Conservation (phyloP, 2,329 filamentous ascomycete species). For the Pyrenochaeta sp. region DNA sequence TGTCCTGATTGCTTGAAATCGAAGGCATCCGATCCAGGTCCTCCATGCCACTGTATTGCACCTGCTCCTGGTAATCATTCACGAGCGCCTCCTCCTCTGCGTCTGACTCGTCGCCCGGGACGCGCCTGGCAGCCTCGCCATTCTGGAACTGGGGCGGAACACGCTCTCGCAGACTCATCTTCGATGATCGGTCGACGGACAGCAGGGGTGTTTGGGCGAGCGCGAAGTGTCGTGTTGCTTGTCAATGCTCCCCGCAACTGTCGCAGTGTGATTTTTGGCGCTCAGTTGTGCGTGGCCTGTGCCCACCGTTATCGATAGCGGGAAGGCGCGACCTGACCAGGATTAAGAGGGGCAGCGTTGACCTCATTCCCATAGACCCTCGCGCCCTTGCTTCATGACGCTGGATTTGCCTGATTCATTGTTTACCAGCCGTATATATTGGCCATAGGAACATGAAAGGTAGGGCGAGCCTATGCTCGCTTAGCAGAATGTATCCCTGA, state of each 20-base stretch:
- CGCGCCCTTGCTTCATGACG: not conserved
- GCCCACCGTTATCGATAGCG: constrained; percentile 27
- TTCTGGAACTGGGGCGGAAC: constrained; percentile 49
- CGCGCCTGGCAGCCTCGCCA: constrained; percentile 46
- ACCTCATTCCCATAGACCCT: not conserved
- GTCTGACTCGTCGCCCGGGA: constrained; percentile 81
- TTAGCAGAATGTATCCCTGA: constrained; percentile 11
- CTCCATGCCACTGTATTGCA: constrained; percentile 88
- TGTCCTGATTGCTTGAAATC: constrained; percentile 79
- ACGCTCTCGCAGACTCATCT: constrained; percentile 31
- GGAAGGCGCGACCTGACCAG: not conserved
- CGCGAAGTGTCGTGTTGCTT: constrained; percentile 16
- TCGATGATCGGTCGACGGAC: constrained; percentile 13
- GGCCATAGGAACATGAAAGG: not conserved
- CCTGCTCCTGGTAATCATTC: constrained; percentile 93
- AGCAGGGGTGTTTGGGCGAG: constrained; percentile 10
- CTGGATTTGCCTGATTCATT: not conserved
- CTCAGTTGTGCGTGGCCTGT: constrained; percentile 24
- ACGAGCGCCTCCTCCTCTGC: constrained; percentile 95
- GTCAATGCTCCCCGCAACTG: constrained; percentile 24
- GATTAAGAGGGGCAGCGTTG: constrained; percentile 1
- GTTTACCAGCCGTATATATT: constrained; percentile 3
- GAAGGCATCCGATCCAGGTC: constrained; percentile 76
- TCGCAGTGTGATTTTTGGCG: constrained; percentile 22
- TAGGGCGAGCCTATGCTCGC: constrained; percentile 15